Evolutionary conservation across 2,329 filamentous ascomycete species (phyloP), one percentile per base, ranked within the genome.

Genomic region (Trichoderma sp.): DNA sequence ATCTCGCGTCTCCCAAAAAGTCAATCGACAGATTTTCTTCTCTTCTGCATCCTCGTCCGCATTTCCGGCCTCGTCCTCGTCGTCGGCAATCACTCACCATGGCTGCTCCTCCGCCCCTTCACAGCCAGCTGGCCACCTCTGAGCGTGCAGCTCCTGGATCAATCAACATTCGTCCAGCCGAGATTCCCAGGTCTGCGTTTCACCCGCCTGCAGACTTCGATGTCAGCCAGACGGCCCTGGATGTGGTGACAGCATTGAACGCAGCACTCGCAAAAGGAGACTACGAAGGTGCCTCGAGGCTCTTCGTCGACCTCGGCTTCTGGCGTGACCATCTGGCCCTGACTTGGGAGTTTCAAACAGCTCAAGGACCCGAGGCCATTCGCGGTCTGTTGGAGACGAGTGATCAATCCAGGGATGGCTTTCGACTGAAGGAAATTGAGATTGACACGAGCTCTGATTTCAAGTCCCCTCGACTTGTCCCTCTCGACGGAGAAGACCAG

Each of bases 301-400:
- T 85, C 4, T 81, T 86, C 52, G 69, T 77, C 3, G 68, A 75
- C 1, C 75, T 81, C 21, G 81, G 82, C 63, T 86, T 80, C 73
- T 88, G 85, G 85, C 80, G 85, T 9, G 85, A 88, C 69, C 83
- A 86, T 50, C 75, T 88, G 0, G 81, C 80, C 21, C 71, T 88
- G 1, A 80, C 83, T 0, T 88, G 84, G 85, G 80, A 82, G 47
- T 81, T 85, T 52, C 82, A 79, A 63, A 85, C 82, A 2, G 71
- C 84, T 0, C 77, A 83, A n/a, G 79, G 80, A 0, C 74, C 77
- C 0, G 68, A 71, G 0, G 74, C 75, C 28, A 79, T 86, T 44
- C 68, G 67, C 0, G 67, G 71, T 0, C 82, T 82, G 58, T 69
- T 85, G 0, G 65, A 72, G 44, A 63, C 52, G 51, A 74, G 71